phyloP scores from a whole-genome alignment of 345 rosid genomes.

The Syzygium grande region DNA sequence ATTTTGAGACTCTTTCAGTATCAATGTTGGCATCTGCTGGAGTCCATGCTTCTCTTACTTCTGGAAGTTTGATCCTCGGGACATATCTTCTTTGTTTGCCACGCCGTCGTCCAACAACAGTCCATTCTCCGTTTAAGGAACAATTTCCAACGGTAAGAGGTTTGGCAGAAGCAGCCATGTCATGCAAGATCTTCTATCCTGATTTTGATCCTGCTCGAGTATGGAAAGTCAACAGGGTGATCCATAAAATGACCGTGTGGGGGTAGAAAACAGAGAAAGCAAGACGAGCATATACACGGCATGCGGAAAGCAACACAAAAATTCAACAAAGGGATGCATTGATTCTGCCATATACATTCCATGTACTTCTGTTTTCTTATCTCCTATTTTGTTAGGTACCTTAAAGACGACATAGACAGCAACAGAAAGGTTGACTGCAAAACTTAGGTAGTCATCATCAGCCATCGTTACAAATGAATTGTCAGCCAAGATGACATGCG shows the following conservation, averaged over 20 bases:
- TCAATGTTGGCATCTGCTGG: constrained; percentile 43
- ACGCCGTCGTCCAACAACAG: constrained; percentile 52
- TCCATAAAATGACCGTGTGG: background rate
- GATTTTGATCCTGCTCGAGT: background rate
- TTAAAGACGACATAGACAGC: background rate
- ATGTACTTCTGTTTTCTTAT: background rate
- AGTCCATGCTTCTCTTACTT: constrained; percentile 39
- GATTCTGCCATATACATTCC: background rate
- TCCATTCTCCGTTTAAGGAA: constrained; percentile 55
- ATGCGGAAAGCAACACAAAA: background rate
- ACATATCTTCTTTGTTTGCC: constrained; percentile 32
- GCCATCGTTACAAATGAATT: background rate
- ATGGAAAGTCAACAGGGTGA: background rate
- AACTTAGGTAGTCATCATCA: background rate
- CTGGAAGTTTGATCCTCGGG: constrained; percentile 6
- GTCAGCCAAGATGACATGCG: background rate
- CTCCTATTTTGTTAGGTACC: background rate
- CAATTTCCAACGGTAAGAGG: constrained; percentile 12
- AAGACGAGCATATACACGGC: background rate
- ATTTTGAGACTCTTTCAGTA: constrained; percentile 35
- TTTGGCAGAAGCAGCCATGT: constrained; percentile 42
- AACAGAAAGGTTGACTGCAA: background rate
- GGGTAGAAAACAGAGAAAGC: background rate
- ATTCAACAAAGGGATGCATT: background rate
- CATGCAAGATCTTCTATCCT: background rate